phyloP scores from a whole-genome alignment of 345 rosid genomes.

The Diplotaxis tenuifolia region DNA sequence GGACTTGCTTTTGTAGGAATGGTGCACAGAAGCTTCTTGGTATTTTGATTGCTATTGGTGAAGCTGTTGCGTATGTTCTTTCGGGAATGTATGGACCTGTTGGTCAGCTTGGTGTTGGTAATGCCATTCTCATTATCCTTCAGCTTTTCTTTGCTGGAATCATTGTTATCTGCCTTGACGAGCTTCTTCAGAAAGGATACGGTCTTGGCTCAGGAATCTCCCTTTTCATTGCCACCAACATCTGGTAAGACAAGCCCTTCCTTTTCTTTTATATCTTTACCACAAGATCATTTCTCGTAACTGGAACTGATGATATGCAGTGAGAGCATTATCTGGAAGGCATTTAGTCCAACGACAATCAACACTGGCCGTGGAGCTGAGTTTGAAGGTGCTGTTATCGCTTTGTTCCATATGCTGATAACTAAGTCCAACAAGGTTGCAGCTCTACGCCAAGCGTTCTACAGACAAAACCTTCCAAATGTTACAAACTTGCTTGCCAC shows the following conservation, averaged over 20 bases:
- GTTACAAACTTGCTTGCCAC: conserved; percentile 86
- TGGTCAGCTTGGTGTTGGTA: conserved; percentile 76
- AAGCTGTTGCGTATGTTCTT: conserved; percentile 80
- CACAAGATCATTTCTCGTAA: background rate
- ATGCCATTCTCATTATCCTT: conserved; percentile 71
- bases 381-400: conserved; percentile 92
- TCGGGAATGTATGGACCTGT: conserved; percentile 87
- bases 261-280: background rate
- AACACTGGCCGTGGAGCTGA: conserved; percentile 91
- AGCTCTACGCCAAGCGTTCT: conserved; percentile 80
- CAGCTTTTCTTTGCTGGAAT: conserved; percentile 86
- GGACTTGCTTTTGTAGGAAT: conserved; percentile 44
- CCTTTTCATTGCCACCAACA: conserved; percentile 85
- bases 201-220: conserved; percentile 86
- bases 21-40: conserved; percentile 87
- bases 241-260: conserved; percentile 49
- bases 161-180: conserved; percentile 79
- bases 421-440: conserved; percentile 76
- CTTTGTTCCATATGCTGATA: conserved; percentile 74
- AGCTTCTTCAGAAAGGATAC: conserved; percentile 80
- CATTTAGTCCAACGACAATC: conserved; percentile 84
- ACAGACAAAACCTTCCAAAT: conserved; percentile 87
- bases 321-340: conserved; percentile 86
- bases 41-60: conserved; percentile 71
- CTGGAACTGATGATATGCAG: conserved; percentile 30